Evolutionary conservation across 441 rosid genomes (phyloP).

Genomic region (Erysimum pusillum): DNA sequence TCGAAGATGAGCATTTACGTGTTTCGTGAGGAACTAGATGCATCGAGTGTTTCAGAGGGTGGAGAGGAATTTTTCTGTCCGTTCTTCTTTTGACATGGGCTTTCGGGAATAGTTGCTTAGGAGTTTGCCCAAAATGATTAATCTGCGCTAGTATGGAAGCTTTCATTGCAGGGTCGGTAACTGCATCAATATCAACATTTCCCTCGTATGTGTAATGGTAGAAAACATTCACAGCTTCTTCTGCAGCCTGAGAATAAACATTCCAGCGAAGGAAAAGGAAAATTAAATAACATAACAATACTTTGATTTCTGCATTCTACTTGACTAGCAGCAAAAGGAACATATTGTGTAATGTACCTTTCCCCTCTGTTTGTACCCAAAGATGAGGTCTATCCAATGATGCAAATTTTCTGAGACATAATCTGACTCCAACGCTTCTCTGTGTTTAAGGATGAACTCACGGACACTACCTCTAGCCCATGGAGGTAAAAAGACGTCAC

Average conservation of each 20-base stretch:
- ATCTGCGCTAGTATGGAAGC: conserved; percentile 97
- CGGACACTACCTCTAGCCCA: conserved; percentile 99
- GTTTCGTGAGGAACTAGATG: conserved; percentile 89
- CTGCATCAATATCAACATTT: conserved; percentile 94
- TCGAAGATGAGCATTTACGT: conserved; percentile 80
- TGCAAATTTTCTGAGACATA: conserved; percentile 98
- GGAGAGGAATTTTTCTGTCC: conserved; percentile 80
- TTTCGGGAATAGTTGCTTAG: conserved; percentile 91
- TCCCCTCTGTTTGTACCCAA: conserved; percentile 98
- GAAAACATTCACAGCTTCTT: conserved; percentile 95
- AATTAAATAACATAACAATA: conserved; percentile 38
- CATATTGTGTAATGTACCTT: conserved; percentile 65
- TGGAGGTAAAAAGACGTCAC: conserved; percentile 91
- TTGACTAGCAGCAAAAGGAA: conserved; percentile 24
- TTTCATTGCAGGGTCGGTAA: conserved; percentile 94
- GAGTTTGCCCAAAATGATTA: conserved; percentile 98
- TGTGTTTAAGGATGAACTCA: conserved; percentile 92
- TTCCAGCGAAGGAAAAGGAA: conserved; percentile 15
- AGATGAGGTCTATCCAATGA: conserved; percentile 99
- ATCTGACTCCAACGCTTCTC: conserved; percentile 98
- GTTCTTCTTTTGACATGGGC: conserved; percentile 83
- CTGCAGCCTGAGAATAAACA: conserved; percentile 81
- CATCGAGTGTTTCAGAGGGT: conserved; percentile 85
- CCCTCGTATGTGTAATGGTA: conserved; percentile 99
- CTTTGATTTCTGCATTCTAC: conserved; percentile 37